phyloP scores from a whole-genome alignment of 139 green algal species.

The Deuterostichococcus epilithicus region DNA sequence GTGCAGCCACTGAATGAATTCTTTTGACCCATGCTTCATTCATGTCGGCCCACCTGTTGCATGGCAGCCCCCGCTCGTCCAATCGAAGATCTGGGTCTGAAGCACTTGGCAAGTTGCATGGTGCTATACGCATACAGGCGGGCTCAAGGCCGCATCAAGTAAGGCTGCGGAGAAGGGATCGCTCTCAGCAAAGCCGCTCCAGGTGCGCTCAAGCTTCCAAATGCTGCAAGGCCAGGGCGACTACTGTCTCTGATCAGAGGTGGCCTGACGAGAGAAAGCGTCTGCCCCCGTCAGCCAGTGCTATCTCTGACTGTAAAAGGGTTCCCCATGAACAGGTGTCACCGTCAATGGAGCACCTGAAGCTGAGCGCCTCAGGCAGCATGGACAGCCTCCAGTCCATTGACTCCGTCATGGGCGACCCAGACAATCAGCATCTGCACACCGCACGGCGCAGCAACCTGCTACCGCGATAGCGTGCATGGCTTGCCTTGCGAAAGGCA shows the following conservation, averaged over 20 bases:
- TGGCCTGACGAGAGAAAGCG: no score
- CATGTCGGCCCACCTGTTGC: neutral
- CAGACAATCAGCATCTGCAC: neutral
- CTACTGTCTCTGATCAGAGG: no score
- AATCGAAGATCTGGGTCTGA: neutral
- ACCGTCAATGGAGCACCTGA: slow-evolving; percentile 43
- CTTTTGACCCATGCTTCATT: neutral
- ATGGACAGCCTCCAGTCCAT: neutral
- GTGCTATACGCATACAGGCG: no score
- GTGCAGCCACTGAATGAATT: no score
- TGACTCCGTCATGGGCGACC: neutral
- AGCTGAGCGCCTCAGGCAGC: neutral
- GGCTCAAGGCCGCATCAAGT: neutral
- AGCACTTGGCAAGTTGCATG: neutral
- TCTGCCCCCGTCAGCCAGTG: no score
- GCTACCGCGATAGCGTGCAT: neutral
- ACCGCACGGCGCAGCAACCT: neutral
- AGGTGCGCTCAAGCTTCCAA: no score
- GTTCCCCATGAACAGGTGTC: no score
- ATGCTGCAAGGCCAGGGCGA: neutral
- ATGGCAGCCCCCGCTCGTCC: neutral
- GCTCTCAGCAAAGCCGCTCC: neutral
- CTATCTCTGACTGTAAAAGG: no score
- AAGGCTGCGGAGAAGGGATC: neutral
- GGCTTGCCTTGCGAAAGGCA: no score